Evolutionary conservation across 441 rosid genomes (phyloP).

Genomic region (Euphorbia neoarborescens): DNA sequence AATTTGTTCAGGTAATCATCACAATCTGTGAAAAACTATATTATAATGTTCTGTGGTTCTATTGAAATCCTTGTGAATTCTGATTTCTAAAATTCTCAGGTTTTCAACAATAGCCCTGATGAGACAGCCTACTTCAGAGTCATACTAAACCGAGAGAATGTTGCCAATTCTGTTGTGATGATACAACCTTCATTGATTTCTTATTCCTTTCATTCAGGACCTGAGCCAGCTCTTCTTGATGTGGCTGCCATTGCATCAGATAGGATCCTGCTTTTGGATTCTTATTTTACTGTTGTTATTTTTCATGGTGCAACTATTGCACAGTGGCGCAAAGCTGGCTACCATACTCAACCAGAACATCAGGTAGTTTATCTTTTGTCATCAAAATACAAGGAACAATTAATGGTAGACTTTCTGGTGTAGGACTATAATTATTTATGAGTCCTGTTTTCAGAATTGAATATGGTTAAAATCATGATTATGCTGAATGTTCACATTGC

Average conservation of each 20-base stretch:
- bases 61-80: conserved; percentile 17
- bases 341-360: conserved; percentile 83
- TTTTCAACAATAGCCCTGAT: conserved; percentile 92
- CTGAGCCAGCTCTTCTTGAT: conserved; percentile 83
- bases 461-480: neutral
- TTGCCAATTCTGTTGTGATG: conserved; percentile 83
- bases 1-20: conserved; percentile 75
- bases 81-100: conserved; percentile 39
- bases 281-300: conserved; percentile 76
- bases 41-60: neutral
- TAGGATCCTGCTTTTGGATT: conserved; percentile 71
- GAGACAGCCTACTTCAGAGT: conserved; percentile 92
- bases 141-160: conserved; percentile 77
- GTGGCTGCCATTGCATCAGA: conserved; percentile 87
- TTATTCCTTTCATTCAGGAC: conserved; percentile 72
- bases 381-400: neutral
- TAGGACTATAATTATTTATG: neutral
- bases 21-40: conserved; percentile 4
- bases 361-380: conserved; percentile 37
- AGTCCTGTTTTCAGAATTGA: neutral
- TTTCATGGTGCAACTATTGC: conserved; percentile 90
- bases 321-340: conserved; percentile 93
- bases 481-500: neutral
- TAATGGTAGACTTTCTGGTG: neutral
- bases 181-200: conserved; percentile 92